Base-by-base conservation (phyloP, 2,329 filamentous ascomycete genomes). In the Plectosphaerella cucumerina region DNA sequence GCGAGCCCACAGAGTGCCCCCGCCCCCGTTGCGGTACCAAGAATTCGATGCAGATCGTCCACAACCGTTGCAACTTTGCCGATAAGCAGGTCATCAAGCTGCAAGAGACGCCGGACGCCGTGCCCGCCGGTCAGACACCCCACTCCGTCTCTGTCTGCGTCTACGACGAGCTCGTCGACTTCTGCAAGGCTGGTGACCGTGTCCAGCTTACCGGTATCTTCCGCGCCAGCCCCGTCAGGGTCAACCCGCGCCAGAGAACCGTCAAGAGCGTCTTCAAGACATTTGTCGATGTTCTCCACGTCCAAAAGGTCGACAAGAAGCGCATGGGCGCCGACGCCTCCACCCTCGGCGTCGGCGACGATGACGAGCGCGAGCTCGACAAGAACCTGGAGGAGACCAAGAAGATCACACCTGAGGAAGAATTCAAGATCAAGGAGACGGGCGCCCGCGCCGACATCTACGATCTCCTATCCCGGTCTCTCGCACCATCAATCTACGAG, bases 41-140 rank as follows among this genome's bases (percentile, higher is more conserved):
- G 65, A 97, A 99, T 71, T 96, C 93, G 2, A 97, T 99, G 93
- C 90, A 97, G 65, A 95, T 99, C 59, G 81, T 97, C 18, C 94
- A 99, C 75, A 99, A 99, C 70, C 86, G 94, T 54, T 97, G 91
- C 59, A 82, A 83, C 9, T 99, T 99, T 63, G 87, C 92, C 50
- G 94, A 99, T 68, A 99, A 99, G 75, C 94, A 99, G 67, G 90
- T 99, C 53, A 96, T 99, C 72, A 99, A 99, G 69, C 78, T 99
- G 39, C 94, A 99, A 70, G 94, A 99, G 70, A 99, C 94, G 0
- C 94, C 94, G 0, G 94, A 99, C 68, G 90, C 85, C 35, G 88
- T 99, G 17, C 94, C 94, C 46, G 88, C 96, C 58, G 94, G 94
- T 17, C 94, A 99, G 71, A 99, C 94, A 18, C 94, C 94, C 14